Base-by-base conservation (phyloP, 305 asterid genomes). In the Coffea humblotiana region DNA sequence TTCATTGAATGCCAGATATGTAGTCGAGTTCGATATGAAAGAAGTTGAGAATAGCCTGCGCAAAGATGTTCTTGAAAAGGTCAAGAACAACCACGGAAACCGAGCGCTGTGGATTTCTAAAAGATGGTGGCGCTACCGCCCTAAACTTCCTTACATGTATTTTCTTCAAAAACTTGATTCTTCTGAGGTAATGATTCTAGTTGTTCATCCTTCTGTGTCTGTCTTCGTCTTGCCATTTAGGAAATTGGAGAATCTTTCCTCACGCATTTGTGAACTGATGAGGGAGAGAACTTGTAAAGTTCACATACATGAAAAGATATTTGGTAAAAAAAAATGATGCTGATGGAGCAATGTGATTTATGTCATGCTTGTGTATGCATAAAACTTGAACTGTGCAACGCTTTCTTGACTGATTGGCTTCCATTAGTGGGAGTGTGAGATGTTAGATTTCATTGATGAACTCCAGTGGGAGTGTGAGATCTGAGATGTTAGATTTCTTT, bases 91-190 rank as follows among this genome's bases (percentile, higher is more conserved):
- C 60, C 88, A 82, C 68, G 97, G 99, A 86, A 88, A 92, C 71
- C 88, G 97, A 82, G 98, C 96, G 29, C 74, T 94, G 81, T 96
- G 99, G 99, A 93, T 94, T 84, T 89, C 99, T 79, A 96, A 96
- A 86, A 90, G 99, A 91, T 96, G 99, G 99, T 96, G 99, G 99
- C 95, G 96, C 77, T 96, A 96, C 90, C 97, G 98, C 63, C 98
- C 99, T 48, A 96, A 94, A 82, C 97, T 96, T 86, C 98, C 99
- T 51, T 96, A 96, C 85, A 94, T 91, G 47, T 96, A 96, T 88
- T 96, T 96, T 87, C 93, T 94, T 84, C 97, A 96, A 82, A 96
- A 96, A 85, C 98, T 96, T 81, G 98, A 96, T 89, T 87, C 93
- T 66, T 93, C 97, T 61, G 98, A 96, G 99, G 99, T 96, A 85